These are phyloP conservation scores for Cinchona pubescens DNA, from an alignment of 257 asterid species.

Conservation along the genomic window DNA sequence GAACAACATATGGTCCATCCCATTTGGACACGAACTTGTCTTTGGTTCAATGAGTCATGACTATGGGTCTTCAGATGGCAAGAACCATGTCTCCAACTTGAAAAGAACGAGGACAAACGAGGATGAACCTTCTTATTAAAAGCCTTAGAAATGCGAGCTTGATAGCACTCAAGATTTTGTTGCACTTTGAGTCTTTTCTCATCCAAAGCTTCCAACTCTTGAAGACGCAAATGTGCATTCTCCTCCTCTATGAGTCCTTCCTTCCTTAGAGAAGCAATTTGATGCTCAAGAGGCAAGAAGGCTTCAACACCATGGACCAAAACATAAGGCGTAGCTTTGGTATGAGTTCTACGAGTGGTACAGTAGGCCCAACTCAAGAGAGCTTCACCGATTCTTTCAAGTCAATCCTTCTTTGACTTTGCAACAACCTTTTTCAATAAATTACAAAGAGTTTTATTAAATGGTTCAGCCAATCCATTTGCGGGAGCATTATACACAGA, in stretches of 20 bases:
- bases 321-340: neutral
- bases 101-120: neutral
- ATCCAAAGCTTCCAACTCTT: constrained; percentile 1
- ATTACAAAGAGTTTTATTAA: too few species aligned
- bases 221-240: neutral
- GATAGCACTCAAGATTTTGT: neutral
- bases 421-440: too few species aligned
- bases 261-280: neutral
- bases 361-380: too few species aligned
- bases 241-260: neutral
- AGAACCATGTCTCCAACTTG: neutral
- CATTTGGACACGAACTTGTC: neutral
- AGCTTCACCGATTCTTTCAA: too few species aligned
- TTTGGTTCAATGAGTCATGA: neutral
- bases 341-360: neutral
- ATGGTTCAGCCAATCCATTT: neutral
- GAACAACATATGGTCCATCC: constrained; percentile 4
- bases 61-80: neutral
- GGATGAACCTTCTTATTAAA: neutral
- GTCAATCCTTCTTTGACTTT: too few species aligned
- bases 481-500: too few species aligned
- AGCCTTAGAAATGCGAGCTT: neutral
- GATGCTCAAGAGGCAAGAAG: neutral
- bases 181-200: neutral
- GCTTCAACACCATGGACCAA: neutral